These are phyloP conservation scores for Dianthus caryophyllus DNA, from an alignment of 148 eudicot species.

Conservation along the genomic window DNA sequence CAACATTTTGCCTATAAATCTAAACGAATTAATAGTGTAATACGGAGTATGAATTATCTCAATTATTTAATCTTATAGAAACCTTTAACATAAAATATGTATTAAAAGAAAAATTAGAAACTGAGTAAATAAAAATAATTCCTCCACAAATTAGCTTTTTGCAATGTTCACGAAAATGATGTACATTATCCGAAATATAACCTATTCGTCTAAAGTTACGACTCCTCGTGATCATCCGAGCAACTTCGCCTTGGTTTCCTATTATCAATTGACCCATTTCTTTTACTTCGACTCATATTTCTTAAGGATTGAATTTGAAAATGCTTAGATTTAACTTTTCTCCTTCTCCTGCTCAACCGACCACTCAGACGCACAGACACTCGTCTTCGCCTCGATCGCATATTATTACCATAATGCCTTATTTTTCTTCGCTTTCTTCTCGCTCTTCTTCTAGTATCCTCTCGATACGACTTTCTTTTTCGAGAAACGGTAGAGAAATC, in stretches of 20 bases:
- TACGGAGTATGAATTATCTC: too few relatives aligned
- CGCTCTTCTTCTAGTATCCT: not conserved
- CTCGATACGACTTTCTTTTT: slow-evolving; percentile 22
- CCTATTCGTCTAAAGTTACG: too few relatives aligned
- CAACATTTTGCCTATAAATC: too few relatives aligned
- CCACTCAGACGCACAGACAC: slow-evolving; percentile 21
- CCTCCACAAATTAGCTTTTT: too few relatives aligned
- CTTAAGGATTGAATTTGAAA: slow-evolving; percentile 13
- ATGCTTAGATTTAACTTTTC: not conserved
- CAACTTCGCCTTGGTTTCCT: not conserved
- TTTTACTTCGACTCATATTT: slow-evolving; percentile 10
- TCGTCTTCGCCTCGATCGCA: slow-evolving; percentile 18
- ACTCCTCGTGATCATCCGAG: not conserved
- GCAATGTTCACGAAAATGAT: too few relatives aligned
- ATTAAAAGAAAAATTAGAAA: too few relatives aligned
- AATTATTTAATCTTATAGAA: too few relatives aligned
- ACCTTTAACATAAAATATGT: too few relatives aligned
- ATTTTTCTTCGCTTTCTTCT: slow-evolving; percentile 9
- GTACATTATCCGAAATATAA: too few relatives aligned
- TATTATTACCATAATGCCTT: not conserved
- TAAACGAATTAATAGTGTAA: too few relatives aligned
- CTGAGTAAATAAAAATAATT: too few relatives aligned
- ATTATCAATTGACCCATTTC: not conserved
- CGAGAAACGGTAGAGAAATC: slow-evolving; percentile 1
- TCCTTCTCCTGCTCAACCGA: slow-evolving; percentile 22